These are phyloP conservation scores for Moricandia moricandioides DNA, from an alignment of 345 rosid species.

Conservation along the genomic window DNA sequence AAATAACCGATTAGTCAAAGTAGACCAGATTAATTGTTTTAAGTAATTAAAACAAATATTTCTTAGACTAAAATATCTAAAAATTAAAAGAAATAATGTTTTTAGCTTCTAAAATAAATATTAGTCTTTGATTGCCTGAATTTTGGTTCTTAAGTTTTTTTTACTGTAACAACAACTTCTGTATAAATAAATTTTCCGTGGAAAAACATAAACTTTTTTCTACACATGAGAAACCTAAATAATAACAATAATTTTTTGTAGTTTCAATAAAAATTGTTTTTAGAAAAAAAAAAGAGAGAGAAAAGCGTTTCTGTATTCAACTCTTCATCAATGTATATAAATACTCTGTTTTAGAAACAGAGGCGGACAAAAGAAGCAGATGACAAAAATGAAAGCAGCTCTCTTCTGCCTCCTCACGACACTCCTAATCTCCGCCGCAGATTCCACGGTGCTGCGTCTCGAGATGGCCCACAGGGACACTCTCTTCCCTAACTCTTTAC, in stretches of 20 bases:
- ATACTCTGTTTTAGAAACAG: conserved; percentile 24
- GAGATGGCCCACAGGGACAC: conserved; percentile 24
- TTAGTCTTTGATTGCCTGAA: neutral
- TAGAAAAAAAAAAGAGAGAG: conserved; percentile 6
- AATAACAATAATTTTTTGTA: neutral
- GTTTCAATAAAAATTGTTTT: neutral
- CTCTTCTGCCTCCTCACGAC: conserved; percentile 12
- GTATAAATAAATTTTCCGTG: neutral
- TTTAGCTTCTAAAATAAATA: neutral
- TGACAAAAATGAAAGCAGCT: conserved; percentile 14
- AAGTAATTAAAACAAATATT: neutral
- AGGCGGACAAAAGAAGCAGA: conserved; percentile 9
- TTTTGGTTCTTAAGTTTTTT: neutral
- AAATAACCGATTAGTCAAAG: neutral
- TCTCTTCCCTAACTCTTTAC: neutral
- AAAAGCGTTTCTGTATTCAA: neutral
- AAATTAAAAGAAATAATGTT: neutral
- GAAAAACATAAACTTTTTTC: neutral
- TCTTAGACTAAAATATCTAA: neutral
- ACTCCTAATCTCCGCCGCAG: conserved; percentile 9
- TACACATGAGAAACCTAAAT: neutral
- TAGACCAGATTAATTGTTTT: neutral
- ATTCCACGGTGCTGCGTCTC: conserved; percentile 9
- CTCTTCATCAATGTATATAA: conserved; percentile 17
- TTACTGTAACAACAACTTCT: neutral